Percentiles rank a stretch among this genome's conserved stretches.
These are phyloP conservation scores for Scolecobasidium constrictum DNA, from an alignment of 2,329 filamentous ascomycete genomes.

Conservation along the genomic window DNA sequence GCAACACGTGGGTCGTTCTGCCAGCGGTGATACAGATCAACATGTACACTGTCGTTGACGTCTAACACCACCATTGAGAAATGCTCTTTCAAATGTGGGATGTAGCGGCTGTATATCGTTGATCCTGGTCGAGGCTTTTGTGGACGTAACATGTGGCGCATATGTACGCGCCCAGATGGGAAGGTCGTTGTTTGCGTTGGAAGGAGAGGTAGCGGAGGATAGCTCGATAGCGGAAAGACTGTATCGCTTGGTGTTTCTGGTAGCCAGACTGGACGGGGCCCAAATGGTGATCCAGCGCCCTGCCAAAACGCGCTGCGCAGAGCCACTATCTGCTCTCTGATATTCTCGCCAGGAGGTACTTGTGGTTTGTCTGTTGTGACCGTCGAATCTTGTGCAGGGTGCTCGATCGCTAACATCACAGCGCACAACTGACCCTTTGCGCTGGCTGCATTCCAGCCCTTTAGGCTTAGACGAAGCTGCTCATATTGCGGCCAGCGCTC, in stretches of 20 bases:
- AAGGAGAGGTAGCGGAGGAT: slow-evolving; percentile 20
- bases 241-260: slow-evolving; percentile 15
- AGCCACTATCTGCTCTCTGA: neutral
- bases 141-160: slow-evolving; percentile 59
- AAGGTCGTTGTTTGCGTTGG: slow-evolving; percentile 36
- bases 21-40: slow-evolving; percentile 67
- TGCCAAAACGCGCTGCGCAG: slow-evolving; percentile 27
- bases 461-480: neutral
- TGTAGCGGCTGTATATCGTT: slow-evolving; percentile 66
- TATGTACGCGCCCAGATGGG: slow-evolving; percentile 39
- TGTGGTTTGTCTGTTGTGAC: neutral
- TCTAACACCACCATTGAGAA: slow-evolving; percentile 70
- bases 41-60: slow-evolving; percentile 50
- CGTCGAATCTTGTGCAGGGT: neutral
- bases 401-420: neutral
- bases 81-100: slow-evolving; percentile 63
- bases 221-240: slow-evolving; percentile 19
- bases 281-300: slow-evolving; percentile 30
- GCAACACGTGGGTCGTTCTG: slow-evolving; percentile 76
- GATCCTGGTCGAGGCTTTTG: slow-evolving; percentile 60
- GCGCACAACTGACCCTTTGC: neutral
- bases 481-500: neutral
- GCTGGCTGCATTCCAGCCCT: neutral
- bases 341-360: neutral
- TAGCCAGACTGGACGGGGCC: slow-evolving; percentile 28